phyloP scores from a whole-genome alignment of 345 rosid genomes.

The Moricandia moricandioides region DNA sequence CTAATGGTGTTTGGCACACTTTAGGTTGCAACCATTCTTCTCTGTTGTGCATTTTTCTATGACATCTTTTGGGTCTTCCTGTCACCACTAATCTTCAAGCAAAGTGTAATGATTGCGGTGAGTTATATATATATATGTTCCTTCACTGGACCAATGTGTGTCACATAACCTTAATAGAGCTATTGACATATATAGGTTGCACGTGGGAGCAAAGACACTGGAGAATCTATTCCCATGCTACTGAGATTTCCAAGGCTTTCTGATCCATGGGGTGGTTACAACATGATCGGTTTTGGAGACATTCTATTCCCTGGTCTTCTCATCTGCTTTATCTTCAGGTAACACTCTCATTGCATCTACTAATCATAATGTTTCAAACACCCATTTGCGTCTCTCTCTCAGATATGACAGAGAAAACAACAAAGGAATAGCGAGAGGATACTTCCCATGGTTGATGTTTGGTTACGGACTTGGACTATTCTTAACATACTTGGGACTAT shows the following conservation, averaged over 20 bases:
- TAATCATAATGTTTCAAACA: background rate
- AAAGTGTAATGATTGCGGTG: conserved; percentile 97
- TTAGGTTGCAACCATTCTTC: conserved; percentile 95
- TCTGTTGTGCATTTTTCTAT: conserved; percentile 88
- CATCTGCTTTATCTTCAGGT: conserved; percentile 77
- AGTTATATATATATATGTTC: conserved; percentile 36
- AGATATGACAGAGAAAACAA: conserved; percentile 76
- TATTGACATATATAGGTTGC: conserved; percentile 63
- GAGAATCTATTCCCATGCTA: conserved; percentile 94
- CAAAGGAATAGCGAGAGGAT: conserved; percentile 49
- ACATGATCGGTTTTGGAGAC: conserved; percentile 99
- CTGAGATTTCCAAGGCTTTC: conserved; percentile 75
- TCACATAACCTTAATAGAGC: background rate
- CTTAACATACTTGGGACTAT: conserved; percentile 78
- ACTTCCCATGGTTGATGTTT: conserved; percentile 67
- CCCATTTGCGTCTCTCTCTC: conserved; percentile 19
- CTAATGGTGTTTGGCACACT: conserved; percentile 35
- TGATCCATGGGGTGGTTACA: conserved; percentile 98
- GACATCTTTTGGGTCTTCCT: conserved; percentile 99
- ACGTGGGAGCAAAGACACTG: conserved; percentile 80
- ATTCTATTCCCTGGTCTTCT: conserved; percentile 98
- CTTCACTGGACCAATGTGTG: background rate
- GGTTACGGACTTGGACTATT: conserved; percentile 87
- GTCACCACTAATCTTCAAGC: conserved; percentile 84
- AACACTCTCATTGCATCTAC: background rate